Base-by-base conservation (phyloP, 345 rosid genomes). In the Gossypioides kirkii region DNA sequence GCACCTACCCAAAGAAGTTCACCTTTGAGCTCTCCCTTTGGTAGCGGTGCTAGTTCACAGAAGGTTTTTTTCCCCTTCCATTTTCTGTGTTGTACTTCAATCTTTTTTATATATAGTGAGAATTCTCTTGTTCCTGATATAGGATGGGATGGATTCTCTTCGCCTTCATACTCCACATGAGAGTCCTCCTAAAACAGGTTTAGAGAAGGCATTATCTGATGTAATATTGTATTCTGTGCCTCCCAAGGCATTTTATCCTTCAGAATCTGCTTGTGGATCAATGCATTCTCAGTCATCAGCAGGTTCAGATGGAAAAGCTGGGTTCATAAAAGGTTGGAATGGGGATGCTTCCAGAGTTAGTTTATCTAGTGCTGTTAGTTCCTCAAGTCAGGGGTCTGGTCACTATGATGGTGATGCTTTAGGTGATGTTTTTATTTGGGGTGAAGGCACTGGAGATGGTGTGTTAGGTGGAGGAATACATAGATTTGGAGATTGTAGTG, bases 371-470 rank as follows among this genome's bases (percentile, higher is more conserved):
- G 96, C 93, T 79, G 88, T 88, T 75, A 90, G 93, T 73, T 87
- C 91, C 71, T 90, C 93, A 38, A 88, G 93, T 76, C 96, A 88
- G 77, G 93, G 93, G 55, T 90, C 96, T 78, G 93, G 93, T 72
- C 93, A 88, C 69, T 92, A 90, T 80, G 93, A 88, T 55, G 88
- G 89, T 71, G 93, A 87, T 79, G 85, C 96, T 59, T 54, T 90
- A 74, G 96, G 96, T 74, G 96, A 90, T 82, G 87, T 88, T 76
- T 88, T 87, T 77, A 77, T 90, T 50, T 90, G 96, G 96, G 96
- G 93, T n/a, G 93, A 88, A 68, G 84, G 96, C 74, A 80, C 86
- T 20, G 92, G 89, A 10, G 90, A 87, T 73, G 96, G 90, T 67
- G 75, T 87, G 53, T 63, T 90, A 80, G 96, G 96, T 74, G 93